Percentiles rank a stretch among this genome's conserved stretches.
These are phyloP conservation scores for Colletotrichum sp. DNA, from an alignment of 2,329 filamentous ascomycete genomes.

Conservation along the genomic window DNA sequence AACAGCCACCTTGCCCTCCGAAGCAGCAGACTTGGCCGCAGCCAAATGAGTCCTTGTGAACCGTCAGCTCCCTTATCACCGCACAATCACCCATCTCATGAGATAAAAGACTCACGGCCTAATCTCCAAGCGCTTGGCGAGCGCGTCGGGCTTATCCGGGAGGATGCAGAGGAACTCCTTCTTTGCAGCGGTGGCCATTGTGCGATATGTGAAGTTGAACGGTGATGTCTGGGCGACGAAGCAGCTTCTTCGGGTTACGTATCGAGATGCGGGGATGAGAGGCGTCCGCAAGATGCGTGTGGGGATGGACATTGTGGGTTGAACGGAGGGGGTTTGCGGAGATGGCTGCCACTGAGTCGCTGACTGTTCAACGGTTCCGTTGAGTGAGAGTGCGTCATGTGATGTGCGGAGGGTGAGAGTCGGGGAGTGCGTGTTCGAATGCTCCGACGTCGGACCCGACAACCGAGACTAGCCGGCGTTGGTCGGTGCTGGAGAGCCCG, in stretches of 20 bases:
- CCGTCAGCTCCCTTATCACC: not conserved
- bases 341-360: not conserved
- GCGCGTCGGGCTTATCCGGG: slow-evolving; percentile 18
- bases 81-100: not conserved
- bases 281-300: not conserved
- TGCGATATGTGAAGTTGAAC: not conserved
- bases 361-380: not conserved
- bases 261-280: slow-evolving; percentile 3
- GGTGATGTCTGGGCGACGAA: not conserved
- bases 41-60: not conserved
- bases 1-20: slow-evolving; percentile 15
- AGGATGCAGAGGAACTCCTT: slow-evolving; percentile 20
- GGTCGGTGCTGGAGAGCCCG: not conserved
- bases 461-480: not conserved
- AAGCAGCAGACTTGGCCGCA: slow-evolving; percentile 21
- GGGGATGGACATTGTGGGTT: slow-evolving; percentile 6
- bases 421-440: not conserved
- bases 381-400: not conserved
- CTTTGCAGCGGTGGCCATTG: slow-evolving; percentile 12
- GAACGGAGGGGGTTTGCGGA: not conserved
- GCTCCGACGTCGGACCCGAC: not conserved
- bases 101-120: not conserved
- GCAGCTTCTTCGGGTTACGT: not conserved
- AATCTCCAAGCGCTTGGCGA: slow-evolving; percentile 8
- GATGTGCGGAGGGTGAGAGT: not conserved